phyloP scores from a whole-genome alignment of 495 filamentous ascomycete genomes.

The Gamarada debralockiae region DNA sequence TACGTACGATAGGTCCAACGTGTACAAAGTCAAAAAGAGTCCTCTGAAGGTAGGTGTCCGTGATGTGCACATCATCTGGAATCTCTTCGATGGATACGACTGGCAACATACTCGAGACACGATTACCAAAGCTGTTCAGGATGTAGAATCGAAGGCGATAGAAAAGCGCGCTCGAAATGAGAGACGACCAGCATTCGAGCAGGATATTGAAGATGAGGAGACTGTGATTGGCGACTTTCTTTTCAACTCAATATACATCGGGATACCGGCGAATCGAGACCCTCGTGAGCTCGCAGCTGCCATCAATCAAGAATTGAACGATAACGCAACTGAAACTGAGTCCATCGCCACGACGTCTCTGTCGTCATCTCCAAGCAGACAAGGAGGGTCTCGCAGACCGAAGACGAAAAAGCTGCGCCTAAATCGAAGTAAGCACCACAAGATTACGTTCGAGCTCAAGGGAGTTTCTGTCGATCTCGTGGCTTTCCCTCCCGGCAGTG shows the following conservation, averaged over 20 bases:
- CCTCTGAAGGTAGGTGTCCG: constrained; percentile 76
- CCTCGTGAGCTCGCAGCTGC: constrained; percentile 72
- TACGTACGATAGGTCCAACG: constrained; percentile 62
- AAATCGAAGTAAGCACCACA: constrained; percentile 82
- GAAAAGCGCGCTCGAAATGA: constrained; percentile 53
- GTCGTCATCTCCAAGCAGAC: constrained; percentile 54
- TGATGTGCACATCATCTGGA: constrained; percentile 94
- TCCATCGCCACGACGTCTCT: constrained; percentile 73
- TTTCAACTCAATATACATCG: constrained; percentile 99
- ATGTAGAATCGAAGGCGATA: constrained; percentile 76
- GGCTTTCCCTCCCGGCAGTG: constrained; percentile 70
- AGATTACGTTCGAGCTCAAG: constrained; percentile 91
- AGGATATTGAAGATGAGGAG: constrained; percentile 61
- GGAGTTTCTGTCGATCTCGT: constrained; percentile 82
- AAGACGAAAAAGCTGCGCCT: constrained; percentile 64
- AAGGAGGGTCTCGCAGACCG: constrained; percentile 37
- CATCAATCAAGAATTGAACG: constrained; percentile 85
- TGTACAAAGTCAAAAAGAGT: constrained; percentile 56
- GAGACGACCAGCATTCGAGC: constrained; percentile 41
- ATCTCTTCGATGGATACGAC: constrained; percentile 96
- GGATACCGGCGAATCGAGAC: constrained; percentile 81
- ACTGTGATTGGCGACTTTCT: constrained; percentile 90
- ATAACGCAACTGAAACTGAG: constrained; percentile 81
- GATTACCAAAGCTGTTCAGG: constrained; percentile 80
- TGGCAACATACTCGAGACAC: constrained; percentile 85